phyloP scores from a whole-genome alignment of 352 stramenopile genomes.

The Phytophthora colocasiae region DNA sequence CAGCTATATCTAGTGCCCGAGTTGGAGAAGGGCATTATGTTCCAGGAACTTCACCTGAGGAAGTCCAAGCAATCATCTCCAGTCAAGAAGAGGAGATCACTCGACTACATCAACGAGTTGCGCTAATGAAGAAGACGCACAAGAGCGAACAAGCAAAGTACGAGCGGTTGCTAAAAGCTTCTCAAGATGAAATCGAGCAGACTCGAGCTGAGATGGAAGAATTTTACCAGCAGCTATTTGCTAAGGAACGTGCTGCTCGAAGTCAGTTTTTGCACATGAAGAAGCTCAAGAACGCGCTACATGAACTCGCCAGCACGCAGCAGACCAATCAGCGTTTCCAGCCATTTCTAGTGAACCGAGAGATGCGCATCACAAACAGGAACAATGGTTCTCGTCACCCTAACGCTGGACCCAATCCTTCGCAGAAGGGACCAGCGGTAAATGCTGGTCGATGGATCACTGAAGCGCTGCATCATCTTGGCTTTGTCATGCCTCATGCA shows the following conservation, averaged over 20 bases:
- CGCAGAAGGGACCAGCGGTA: conserved; percentile 8
- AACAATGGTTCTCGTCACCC: conserved; percentile 6
- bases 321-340: conserved; percentile 71
- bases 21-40: conserved; percentile 4
- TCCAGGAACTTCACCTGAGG: conserved; percentile 19
- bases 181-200: conserved; percentile 59
- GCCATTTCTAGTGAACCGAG: conserved; percentile 40
- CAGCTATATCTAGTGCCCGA: conserved; percentile 2
- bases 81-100: conserved; percentile 76
- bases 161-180: conserved; percentile 48
- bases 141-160: conserved; percentile 60
- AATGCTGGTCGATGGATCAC: conserved; percentile 41
- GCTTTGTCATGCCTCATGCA: conserved; percentile 40
- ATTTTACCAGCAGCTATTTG: conserved; percentile 56
- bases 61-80: conserved; percentile 55
- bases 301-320: conserved; percentile 54
- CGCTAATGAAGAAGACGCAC: conserved; percentile 68
- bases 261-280: conserved; percentile 78
- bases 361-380: conserved; percentile 39
- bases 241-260: conserved; percentile 69
- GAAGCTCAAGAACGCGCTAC: conserved; percentile 71
- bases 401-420: conserved; percentile 8
- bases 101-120: conserved; percentile 63
- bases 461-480: conserved; percentile 48
- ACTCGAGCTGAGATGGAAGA: conserved; percentile 49